These are phyloP conservation scores for Trichoderma atrobrunneum DNA, from an alignment of 2,329 filamentous ascomycete genomes.

Conservation along the genomic window DNA sequence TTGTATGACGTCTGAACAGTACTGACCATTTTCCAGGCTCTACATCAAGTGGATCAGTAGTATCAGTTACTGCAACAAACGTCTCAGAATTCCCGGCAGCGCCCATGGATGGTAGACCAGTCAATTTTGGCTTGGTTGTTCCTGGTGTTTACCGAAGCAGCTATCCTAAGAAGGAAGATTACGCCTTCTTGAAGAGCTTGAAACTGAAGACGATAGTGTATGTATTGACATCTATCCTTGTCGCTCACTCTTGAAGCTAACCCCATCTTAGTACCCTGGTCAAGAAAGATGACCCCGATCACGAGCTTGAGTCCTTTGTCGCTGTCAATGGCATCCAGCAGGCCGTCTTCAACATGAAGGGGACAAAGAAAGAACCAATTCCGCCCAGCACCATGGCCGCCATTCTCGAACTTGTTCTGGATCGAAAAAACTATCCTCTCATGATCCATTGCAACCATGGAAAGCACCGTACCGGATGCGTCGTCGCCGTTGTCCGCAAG, in stretches of 20 bases:
- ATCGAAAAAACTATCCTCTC: conserved; percentile 72
- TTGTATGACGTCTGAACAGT: not conserved
- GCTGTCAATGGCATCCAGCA: conserved; percentile 66
- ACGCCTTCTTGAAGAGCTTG: conserved; percentile 64
- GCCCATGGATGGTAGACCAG: conserved; percentile 42
- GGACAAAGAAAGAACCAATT: conserved; percentile 81
- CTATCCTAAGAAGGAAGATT: conserved; percentile 71
- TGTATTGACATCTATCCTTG: conserved; percentile 30
- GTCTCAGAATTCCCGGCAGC: conserved; percentile 24
- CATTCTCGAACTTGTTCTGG: conserved; percentile 69
- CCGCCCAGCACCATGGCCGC: conserved; percentile 64
- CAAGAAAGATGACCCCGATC: conserved; percentile 55
- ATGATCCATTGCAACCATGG: conserved; percentile 93
- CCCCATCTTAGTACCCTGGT: conserved; percentile 55
- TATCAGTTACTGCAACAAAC: conserved; percentile 8
- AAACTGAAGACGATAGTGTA: conserved; percentile 78
- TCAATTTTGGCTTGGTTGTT: conserved; percentile 75
- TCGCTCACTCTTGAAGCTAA: not conserved
- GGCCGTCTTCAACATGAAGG: conserved; percentile 71
- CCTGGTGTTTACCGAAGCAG: conserved; percentile 77
- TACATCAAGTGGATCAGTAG: not conserved
- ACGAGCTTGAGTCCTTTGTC: conserved; percentile 61
- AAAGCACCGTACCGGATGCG: conserved; percentile 88
- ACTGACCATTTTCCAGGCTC: not conserved
- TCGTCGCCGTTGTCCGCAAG: conserved; percentile 77